A percentile compares a stretch with the other conserved stretches of the same genome.
Evolutionary conservation across 2,329 filamentous ascomycete genomes (phyloP).

Genomic region (Stemphylium vesicarium): DNA sequence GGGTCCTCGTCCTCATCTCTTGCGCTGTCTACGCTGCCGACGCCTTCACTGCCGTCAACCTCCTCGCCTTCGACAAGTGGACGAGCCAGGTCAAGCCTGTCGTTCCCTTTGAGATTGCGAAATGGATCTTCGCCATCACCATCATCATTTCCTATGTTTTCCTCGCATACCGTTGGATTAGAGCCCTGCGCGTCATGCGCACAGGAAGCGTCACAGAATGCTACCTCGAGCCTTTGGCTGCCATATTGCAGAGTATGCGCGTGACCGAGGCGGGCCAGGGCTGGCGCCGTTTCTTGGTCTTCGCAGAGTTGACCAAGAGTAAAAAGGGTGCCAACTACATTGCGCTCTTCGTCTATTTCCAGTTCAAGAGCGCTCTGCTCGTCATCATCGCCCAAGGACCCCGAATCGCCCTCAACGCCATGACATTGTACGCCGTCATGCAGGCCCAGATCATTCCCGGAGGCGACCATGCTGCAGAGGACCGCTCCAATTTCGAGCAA

Average conservation of each 20-base stretch:
- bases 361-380: constrained; percentile 79
- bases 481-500: constrained; percentile 69
- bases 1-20: constrained; percentile 78
- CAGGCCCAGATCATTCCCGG: constrained; percentile 72
- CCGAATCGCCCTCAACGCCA: constrained; percentile 85
- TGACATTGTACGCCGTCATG: constrained; percentile 87
- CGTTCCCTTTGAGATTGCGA: constrained; percentile 78
- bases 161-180: constrained; percentile 77
- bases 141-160: constrained; percentile 91
- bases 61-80: constrained; percentile 89
- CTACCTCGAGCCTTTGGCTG: constrained; percentile 87
- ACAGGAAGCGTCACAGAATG: constrained; percentile 87
- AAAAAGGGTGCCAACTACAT: constrained; percentile 91
- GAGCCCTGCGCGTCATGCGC: constrained; percentile 79
- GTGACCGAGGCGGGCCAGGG: constrained; percentile 72
- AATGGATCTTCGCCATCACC: constrained; percentile 94
- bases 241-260: constrained; percentile 82
- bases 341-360: constrained; percentile 90
- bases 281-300: constrained; percentile 90
- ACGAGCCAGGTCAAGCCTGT: constrained; percentile 80
- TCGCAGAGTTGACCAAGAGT: constrained; percentile 87
- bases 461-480: constrained; percentile 60
- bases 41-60: constrained; percentile 89
- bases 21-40: constrained; percentile 87
- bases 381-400: constrained; percentile 91